phyloP scores from a whole-genome alignment of 1,284 basidiomycete species.

The Volvariella surrecta region DNA sequence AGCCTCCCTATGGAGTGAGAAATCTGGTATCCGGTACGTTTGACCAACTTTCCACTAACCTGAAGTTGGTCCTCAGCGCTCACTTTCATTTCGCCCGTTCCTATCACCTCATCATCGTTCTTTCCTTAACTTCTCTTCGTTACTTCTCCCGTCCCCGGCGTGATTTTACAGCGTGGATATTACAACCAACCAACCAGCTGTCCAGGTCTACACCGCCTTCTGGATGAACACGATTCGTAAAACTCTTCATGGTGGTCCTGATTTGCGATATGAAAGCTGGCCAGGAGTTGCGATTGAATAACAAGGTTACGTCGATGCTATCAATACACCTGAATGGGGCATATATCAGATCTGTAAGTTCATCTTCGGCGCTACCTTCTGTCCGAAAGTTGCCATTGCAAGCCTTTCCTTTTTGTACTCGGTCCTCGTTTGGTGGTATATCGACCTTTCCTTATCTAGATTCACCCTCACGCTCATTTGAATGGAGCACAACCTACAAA shows the following conservation, averaged over 20 bases:
- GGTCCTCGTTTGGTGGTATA: not conserved
- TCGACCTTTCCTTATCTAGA: slow-evolving; percentile 17
- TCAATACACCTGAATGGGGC: slow-evolving; percentile 46
- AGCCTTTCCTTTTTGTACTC: not conserved
- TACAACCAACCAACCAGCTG: slow-evolving; percentile 36
- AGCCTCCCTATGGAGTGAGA: slow-evolving; percentile 33
- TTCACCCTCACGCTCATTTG: slow-evolving; percentile 29
- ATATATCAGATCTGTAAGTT: slow-evolving; percentile 43
- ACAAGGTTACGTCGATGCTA: slow-evolving; percentile 45
- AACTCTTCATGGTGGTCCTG: slow-evolving; percentile 38
- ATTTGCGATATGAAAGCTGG: slow-evolving; percentile 31
- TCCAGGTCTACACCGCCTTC: slow-evolving; percentile 39
- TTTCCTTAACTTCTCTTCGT: not conserved
- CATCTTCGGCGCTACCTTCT: no score
- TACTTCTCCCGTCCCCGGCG: not conserved
- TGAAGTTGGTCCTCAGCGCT: not conserved
- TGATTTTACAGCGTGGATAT: slow-evolving; percentile 34
- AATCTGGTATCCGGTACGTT: slow-evolving; percentile 39
- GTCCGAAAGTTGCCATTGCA: slow-evolving; percentile 1
- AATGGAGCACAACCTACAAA: slow-evolving; percentile 35
- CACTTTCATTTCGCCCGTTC: no score
- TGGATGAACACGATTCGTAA: slow-evolving; percentile 41
- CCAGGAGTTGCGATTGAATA: slow-evolving; percentile 49
- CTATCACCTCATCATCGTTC: no score
- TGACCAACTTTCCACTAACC: not conserved